These are phyloP conservation scores for Cercospora citrullina DNA, from an alignment of 2,329 filamentous ascomycete species.

Conservation along the genomic window DNA sequence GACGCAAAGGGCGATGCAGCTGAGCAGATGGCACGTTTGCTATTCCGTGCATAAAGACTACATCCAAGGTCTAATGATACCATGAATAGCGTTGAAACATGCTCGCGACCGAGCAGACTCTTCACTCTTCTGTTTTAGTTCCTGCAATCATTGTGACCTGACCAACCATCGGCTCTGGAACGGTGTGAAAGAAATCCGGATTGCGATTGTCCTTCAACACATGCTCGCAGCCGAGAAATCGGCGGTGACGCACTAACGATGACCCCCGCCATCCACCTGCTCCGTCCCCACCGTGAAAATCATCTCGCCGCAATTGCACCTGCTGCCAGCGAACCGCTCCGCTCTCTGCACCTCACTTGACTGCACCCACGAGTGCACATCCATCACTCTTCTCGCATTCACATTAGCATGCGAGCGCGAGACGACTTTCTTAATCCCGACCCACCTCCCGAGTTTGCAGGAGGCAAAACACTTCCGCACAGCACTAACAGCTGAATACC, in stretches of 20 bases:
- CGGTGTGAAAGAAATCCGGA: background rate
- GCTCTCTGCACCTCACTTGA: constrained; percentile 6
- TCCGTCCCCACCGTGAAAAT: constrained; percentile 6
- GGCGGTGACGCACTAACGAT: constrained; percentile 1
- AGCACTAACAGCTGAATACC: constrained; percentile 34
- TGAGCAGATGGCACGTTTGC: constrained; percentile 17
- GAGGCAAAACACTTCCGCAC: constrained; percentile 29
- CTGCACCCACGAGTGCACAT: constrained; percentile 11
- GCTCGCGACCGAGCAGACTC: background rate
- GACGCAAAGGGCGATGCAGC: constrained; percentile 16
- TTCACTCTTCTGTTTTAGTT: too few relatives aligned
- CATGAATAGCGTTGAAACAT: background rate
- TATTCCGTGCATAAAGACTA: constrained; percentile 7
- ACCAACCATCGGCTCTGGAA: background rate
- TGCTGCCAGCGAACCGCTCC: background rate
- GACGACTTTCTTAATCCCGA: constrained; percentile 33
- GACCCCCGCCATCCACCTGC: constrained; percentile 5
- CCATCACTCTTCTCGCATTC: constrained; percentile 22
- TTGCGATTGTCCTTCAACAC: background rate
- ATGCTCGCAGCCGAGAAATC: constrained; percentile 2
- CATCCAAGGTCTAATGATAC: background rate
- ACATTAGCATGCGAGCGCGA: constrained; percentile 36
- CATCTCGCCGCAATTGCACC: constrained; percentile 4
- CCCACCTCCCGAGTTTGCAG: constrained; percentile 34
- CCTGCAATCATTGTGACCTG: background rate